These are phyloP conservation scores for Candida mesenterica DNA, from an alignment of 1,139 yeast genomes.

Conservation along the genomic window DNA sequence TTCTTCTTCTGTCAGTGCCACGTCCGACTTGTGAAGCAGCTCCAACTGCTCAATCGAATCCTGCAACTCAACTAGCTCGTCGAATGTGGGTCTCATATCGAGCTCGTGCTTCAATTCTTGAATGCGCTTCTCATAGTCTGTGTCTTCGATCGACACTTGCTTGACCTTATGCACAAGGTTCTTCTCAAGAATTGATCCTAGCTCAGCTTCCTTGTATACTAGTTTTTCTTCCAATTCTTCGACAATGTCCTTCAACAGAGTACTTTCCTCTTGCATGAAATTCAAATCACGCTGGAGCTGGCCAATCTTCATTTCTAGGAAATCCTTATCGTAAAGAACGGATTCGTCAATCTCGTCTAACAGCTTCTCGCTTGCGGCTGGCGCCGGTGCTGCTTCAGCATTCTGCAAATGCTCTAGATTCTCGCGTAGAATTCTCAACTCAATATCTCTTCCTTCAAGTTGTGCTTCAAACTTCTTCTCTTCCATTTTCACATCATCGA, in stretches of 20 bases:
- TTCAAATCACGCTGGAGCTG: slow-evolving; percentile 56
- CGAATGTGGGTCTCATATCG: slow-evolving; percentile 23
- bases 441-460: slow-evolving; percentile 17
- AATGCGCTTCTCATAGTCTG: slow-evolving; percentile 15
- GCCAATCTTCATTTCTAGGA: slow-evolving; percentile 49
- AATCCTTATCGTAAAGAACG: slow-evolving; percentile 11
- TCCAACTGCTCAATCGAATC: slow-evolving; percentile 23
- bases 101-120: slow-evolving; percentile 27
- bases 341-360: slow-evolving; percentile 5
- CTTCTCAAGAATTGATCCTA: slow-evolving; percentile 14
- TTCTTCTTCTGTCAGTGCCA: slow-evolving; percentile 29
- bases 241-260: slow-evolving; percentile 9
- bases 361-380: slow-evolving; percentile 4
- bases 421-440: slow-evolving; percentile 15
- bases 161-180: slow-evolving; percentile 13
- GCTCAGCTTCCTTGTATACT: slow-evolving; percentile 14
- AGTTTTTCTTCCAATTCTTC: slow-evolving; percentile 11
- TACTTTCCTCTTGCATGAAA: slow-evolving; percentile 14
- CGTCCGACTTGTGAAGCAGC: slow-evolving; percentile 30
- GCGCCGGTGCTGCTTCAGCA: slow-evolving; percentile 2
- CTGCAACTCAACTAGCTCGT: slow-evolving; percentile 26
- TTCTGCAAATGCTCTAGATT: slow-evolving; percentile 11
- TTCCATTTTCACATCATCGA: slow-evolving; percentile 14
- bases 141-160: slow-evolving; percentile 13
- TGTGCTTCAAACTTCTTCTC: slow-evolving; percentile 15